These are phyloP conservation scores for Solanum hybrid DNA, from an alignment of 305 asterid species.

Conservation along the genomic window DNA sequence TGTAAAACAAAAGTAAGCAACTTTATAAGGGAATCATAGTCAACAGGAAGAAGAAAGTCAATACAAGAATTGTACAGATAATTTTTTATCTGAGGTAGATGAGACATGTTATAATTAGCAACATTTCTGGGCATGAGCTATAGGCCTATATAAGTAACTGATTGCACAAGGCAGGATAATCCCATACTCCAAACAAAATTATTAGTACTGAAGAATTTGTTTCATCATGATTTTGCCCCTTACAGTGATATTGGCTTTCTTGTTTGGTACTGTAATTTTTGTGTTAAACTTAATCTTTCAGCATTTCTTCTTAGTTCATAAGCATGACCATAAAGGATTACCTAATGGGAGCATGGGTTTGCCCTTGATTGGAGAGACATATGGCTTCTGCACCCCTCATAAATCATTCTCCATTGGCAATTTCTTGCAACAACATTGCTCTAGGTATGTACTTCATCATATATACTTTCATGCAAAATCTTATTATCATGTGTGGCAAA, in stretches of 20 bases:
- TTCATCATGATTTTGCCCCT: conserved; percentile 1
- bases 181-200: background rate
- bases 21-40: no score
- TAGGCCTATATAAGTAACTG: no score
- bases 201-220: no score
- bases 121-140: background rate
- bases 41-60: no score
- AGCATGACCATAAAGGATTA: conserved; percentile 6
- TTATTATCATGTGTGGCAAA: background rate
- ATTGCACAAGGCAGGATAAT: no score
- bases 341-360: conserved; percentile 54
- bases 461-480: no score
- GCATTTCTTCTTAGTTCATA: background rate
- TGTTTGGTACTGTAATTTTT: conserved; percentile 14
- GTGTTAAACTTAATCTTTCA: conserved; percentile 15
- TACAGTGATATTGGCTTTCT: conserved; percentile 3
- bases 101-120: background rate
- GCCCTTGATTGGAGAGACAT: conserved; percentile 63
- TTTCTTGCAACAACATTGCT: conserved; percentile 48
- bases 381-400: conserved; percentile 54
- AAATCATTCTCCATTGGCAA: conserved; percentile 40
- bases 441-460: conserved; percentile 21
- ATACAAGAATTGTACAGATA: no score
- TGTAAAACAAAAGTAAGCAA: no score
- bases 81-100: no score